Evolutionary conservation across 2,329 filamentous ascomycete species (phyloP), one percentile per base, ranked within the genome.

Genomic region (Talaromyces amestolkiae): DNA sequence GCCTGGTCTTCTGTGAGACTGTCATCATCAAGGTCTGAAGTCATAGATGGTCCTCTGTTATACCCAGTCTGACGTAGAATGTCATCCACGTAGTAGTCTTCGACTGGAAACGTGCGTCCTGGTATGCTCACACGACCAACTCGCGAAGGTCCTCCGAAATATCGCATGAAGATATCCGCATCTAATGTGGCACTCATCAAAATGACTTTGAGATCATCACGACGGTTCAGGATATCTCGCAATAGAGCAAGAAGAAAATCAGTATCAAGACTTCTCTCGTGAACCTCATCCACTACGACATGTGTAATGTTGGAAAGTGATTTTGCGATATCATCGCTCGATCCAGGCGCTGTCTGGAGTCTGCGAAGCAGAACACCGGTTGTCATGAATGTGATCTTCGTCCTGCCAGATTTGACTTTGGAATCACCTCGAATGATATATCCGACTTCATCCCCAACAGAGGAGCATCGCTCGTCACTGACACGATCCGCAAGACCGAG

Each of bases 131-230:
- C 90, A 66, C 88, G 82, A 8, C 91, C 92, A 35, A 98, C 93
- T 4, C 83, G 84, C 13, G 85, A 86, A 61, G 88, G 86, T 1
- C 85, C 85, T 6, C 85, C 86, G 79, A 98, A 98, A 77, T 98
- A 98, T 64, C 87, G 81, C 69, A 88, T 88, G 76, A 98, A 98
- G 0, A 93, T 88, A 0, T 88, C 86, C 1, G 94, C 93, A 77
- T 99, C 93, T 3, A 98, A 86, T 0, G 94, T 99, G 1, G 94
- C 94, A 77, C 92, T 97, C 95, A 99, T 99, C 41, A 99, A 83
- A 13, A 99, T 88, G 47, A 98, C 85, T 76, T 94, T 97, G 43
- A 98, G 84, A 68, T 96, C 91, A 71, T 88, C 89, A 58, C 91
- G 86, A 69, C 84, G 83, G 65, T 85, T 86, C 69, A 97, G 78